Base-by-base conservation (phyloP, 805 yeast genomes). In the Candida qinlingensis region DNA sequence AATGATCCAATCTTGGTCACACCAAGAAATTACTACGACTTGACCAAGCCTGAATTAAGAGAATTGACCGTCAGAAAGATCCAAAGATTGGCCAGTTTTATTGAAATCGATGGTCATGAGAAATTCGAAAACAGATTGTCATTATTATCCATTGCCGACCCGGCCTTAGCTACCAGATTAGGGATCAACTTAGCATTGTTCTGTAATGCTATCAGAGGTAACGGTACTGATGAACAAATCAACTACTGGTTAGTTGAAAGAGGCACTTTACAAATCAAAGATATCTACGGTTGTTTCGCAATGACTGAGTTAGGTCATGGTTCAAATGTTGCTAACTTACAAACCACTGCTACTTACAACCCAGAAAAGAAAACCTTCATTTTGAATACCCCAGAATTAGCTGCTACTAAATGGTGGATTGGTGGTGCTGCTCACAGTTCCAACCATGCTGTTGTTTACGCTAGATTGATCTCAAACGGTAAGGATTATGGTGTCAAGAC, bases 381-480 rank as follows among this genome's bases (percentile, higher is more conserved):
- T 47, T 81, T 91, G 60, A 78, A 87, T 63, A 91, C 97, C 10
- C 97, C 97, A 1, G 85, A 87, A 62, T 66, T 87, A 47, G 91
- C 95, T 36, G 97, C 97, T 40, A 90, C 97, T 28, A 91, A 91
- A 66, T 91, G 97, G 97, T 91, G 97, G 97, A 91, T 91, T 60
- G 97, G 97, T 42, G 97, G 97, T 59, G 97, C 97, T 39, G 97
- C 97, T 9, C 95, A 88, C 67, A 83, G 96, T 25, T 88, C 97
- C 6, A 88, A 91, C 30, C 97, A 91, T 69, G 74, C 88, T 27
- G 80, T 83, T n/a, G 85, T 81, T 28, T 91, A 83, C 65, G 97
- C 97, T 5, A 76, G 97, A 52, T 74, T 91, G 53, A 78, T 87
- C 45, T 89, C 88, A 31, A 73, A 83, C 41, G 92, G 87, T 34